phyloP scores from a whole-genome alignment of 805 yeast species.

The Candida ulmi region DNA sequence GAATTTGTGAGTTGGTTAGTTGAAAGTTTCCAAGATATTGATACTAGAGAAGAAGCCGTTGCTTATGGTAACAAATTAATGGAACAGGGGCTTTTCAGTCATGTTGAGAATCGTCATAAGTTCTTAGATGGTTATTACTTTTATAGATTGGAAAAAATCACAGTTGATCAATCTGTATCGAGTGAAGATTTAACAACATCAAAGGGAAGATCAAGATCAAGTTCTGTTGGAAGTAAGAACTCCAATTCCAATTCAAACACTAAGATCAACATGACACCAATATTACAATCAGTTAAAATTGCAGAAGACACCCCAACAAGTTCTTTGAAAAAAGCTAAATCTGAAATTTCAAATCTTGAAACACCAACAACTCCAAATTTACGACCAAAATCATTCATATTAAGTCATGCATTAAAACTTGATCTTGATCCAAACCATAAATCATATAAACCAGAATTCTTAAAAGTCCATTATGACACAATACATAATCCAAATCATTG shows the following conservation, averaged over 20 bases:
- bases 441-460: slow-evolving; percentile 72
- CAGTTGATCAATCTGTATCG: neutral
- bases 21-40: slow-evolving; percentile 72
- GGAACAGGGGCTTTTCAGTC: slow-evolving; percentile 67
- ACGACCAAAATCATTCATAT: slow-evolving; percentile 35
- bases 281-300: slow-evolving; percentile 5
- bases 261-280: slow-evolving; percentile 15
- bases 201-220: slow-evolving; percentile 6
- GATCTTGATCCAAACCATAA: slow-evolving; percentile 71
- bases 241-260: slow-evolving; percentile 10
- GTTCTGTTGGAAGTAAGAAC: slow-evolving; percentile 6
- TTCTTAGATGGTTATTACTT: slow-evolving; percentile 93
- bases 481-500: slow-evolving; percentile 95
- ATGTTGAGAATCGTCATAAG: slow-evolving; percentile 77
- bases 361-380: neutral
- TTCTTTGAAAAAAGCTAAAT: neutral
- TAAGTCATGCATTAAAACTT: slow-evolving; percentile 61
- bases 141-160: slow-evolving; percentile 45
- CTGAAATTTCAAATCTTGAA: slow-evolving; percentile 1
- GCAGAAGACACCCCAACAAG: slow-evolving; percentile 2
- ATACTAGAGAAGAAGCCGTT: slow-evolving; percentile 78
- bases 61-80: slow-evolving; percentile 73
- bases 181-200: neutral
- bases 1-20: slow-evolving; percentile 84
- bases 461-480: slow-evolving; percentile 82